These are phyloP conservation scores for Rhexocercosporidium sp. DNA, from an alignment of 2,329 filamentous ascomycete species.

Conservation along the genomic window DNA sequence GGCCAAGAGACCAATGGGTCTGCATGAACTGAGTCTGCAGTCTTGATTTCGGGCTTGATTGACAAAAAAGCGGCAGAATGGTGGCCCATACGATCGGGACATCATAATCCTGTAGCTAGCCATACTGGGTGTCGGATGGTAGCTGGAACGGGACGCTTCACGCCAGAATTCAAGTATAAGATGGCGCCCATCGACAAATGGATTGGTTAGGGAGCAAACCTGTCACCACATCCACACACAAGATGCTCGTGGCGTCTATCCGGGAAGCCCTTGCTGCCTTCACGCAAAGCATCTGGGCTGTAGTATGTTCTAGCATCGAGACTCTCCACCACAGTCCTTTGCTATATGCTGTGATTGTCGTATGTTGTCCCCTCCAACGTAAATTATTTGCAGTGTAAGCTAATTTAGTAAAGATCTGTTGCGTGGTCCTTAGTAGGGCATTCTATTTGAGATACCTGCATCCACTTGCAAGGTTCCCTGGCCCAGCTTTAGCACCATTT, in stretches of 20 bases:
- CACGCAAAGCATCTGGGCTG: not conserved
- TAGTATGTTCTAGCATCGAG: not conserved
- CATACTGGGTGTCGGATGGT: too few relatives aligned
- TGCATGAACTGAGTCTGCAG: not conserved
- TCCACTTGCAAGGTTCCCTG: conserved; percentile 42
- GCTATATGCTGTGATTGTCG: not conserved
- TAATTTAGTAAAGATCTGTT: conserved; percentile 3
- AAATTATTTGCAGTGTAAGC: not conserved
- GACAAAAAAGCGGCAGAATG: not conserved
- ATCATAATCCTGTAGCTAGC: too few relatives aligned
- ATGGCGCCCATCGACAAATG: not conserved
- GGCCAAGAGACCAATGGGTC: not conserved
- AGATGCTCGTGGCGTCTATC: conserved; percentile 13
- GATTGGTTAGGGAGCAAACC: not conserved
- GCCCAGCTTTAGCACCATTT: conserved; percentile 32
- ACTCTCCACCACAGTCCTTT: not conserved
- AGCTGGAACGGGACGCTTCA: not conserved
- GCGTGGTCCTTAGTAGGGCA: not conserved
- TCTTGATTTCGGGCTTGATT: not conserved
- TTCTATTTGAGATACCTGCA: conserved; percentile 34
- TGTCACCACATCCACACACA: not conserved
- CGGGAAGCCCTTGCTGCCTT: not conserved
- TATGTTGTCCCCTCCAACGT: not conserved
- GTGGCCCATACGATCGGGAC: not conserved
- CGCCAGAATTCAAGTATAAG: conserved; percentile 1